Evolutionary conservation across 192 early-diverging fungal species (phyloP).

Genomic region (Coemansia aciculifera): DNA sequence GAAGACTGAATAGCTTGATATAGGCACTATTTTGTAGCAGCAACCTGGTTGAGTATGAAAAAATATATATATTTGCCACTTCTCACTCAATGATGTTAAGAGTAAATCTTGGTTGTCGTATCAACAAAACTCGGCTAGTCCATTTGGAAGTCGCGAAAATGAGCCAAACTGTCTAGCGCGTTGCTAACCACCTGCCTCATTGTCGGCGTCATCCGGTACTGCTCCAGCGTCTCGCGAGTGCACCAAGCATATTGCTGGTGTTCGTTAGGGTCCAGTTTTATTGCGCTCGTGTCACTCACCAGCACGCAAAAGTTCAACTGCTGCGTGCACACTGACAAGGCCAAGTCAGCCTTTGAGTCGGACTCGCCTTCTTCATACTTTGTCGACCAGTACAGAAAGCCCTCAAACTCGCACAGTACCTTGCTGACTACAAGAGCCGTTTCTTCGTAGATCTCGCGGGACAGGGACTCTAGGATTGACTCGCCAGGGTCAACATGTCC

Average conservation of each 20-base stretch:
- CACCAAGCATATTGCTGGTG: conserved; percentile 47
- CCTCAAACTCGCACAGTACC: conserved; percentile 32
- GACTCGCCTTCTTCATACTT: conserved; percentile 31
- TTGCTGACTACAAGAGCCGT: conserved; percentile 32
- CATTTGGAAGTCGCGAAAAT: neutral
- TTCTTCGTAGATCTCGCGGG: conserved; percentile 49
- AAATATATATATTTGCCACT: too few relatives aligned
- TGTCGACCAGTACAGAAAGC: conserved; percentile 37
- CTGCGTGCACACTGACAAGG: conserved; percentile 16
- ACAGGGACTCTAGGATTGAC: conserved; percentile 34
- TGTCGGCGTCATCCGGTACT: conserved; percentile 32
- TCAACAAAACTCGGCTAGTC: neutral
- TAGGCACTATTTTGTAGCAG: neutral
- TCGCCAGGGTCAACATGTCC: conserved; percentile 48
- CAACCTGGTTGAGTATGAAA: neutral
- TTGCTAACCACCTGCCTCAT: conserved; percentile 42
- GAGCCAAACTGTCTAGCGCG: conserved; percentile 17
- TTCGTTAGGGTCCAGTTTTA: conserved; percentile 34
- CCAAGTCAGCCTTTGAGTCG: neutral
- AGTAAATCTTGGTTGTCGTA: neutral
- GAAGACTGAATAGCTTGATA: conserved; percentile 39
- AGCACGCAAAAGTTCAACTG: conserved; percentile 50
- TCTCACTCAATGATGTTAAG: neutral
- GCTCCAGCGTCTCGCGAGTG: conserved; percentile 23
- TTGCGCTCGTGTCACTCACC: neutral